A percentile compares a stretch with the other conserved stretches of the same genome.
Evolutionary conservation across 805 yeast species (phyloP).

Genomic region (Yamadazyma paraphyllophila): DNA sequence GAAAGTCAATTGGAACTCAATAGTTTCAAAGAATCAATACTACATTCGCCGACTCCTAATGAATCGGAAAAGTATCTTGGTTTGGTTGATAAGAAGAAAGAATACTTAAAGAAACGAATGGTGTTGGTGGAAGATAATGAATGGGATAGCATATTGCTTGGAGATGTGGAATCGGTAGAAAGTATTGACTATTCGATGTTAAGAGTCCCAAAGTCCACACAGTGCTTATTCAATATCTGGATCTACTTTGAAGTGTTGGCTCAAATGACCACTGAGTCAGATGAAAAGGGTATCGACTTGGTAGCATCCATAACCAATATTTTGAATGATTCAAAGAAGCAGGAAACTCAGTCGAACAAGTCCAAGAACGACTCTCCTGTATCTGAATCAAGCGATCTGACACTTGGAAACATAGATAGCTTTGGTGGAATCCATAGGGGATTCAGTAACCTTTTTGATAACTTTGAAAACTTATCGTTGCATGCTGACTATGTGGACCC

Average conservation of each 20-base stretch:
- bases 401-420: conserved; percentile 9
- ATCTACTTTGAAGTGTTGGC: conserved; percentile 66
- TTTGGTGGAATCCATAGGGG: conserved; percentile 15
- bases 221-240: conserved; percentile 62
- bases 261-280: conserved; percentile 57
- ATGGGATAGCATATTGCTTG: conserved; percentile 27
- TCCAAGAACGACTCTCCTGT: conserved; percentile 14
- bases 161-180: conserved; percentile 8
- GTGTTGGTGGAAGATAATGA: conserved; percentile 32
- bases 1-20: conserved; percentile 20
- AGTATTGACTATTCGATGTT: conserved; percentile 10
- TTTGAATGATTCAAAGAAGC: conserved; percentile 18
- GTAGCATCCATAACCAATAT: conserved; percentile 40
- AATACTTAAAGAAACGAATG: conserved; percentile 20
- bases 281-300: conserved; percentile 42
- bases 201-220: conserved; percentile 42
- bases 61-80: conserved; percentile 11
- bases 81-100: conserved; percentile 6
- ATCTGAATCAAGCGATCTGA: conserved; percentile 28
- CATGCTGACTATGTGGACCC: conserved; percentile 54
- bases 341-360: conserved; percentile 4
- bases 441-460: conserved; percentile 32
- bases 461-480: conserved; percentile 35
- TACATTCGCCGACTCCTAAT: conserved; percentile 8
- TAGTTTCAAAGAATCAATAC: conserved; percentile 12